phyloP scores from a whole-genome alignment of 2,329 filamentous ascomycete species.

The Penicillium hordei region DNA sequence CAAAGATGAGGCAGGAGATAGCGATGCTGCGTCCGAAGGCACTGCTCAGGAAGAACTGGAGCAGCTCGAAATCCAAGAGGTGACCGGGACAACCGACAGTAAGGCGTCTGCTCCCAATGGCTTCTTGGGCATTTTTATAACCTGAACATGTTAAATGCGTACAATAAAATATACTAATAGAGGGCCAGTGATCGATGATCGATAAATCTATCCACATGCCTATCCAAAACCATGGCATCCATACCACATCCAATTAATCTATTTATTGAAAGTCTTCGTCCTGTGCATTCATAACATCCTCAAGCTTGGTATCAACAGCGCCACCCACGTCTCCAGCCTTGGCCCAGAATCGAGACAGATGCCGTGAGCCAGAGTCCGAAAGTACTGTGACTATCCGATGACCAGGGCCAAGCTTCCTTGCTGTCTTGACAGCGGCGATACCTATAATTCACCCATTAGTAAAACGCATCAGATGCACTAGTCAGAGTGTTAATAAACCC shows the following conservation, averaged over 20 bases:
- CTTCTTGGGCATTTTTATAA: neutral
- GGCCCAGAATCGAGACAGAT: constrained; percentile 55
- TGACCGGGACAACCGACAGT: neutral
- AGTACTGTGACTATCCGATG: constrained; percentile 51
- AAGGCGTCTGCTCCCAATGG: neutral
- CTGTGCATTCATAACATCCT: constrained; percentile 46
- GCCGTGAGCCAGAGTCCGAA: constrained; percentile 52
- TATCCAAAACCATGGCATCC: neutral
- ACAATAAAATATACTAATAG: neutral
- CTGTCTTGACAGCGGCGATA: constrained; percentile 50
- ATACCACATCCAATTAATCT: neutral
- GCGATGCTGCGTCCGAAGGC: neutral
- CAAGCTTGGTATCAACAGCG: constrained; percentile 46
- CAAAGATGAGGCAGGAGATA: neutral
- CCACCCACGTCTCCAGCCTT: constrained; percentile 50
- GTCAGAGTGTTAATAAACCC: constrained; percentile 31
- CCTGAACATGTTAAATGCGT: neutral
- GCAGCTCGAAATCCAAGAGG: neutral
- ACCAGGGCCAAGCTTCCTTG: constrained; percentile 48
- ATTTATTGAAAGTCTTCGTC: constrained; percentile 33
- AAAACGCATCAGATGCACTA: constrained; percentile 12
- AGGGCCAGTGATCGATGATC: neutral
- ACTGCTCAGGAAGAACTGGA: neutral
- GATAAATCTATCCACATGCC: neutral
- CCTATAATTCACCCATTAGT: constrained; percentile 33